Evolutionary conservation across 441 rosid species (phyloP).

Genomic region (Populus hybrid): DNA sequence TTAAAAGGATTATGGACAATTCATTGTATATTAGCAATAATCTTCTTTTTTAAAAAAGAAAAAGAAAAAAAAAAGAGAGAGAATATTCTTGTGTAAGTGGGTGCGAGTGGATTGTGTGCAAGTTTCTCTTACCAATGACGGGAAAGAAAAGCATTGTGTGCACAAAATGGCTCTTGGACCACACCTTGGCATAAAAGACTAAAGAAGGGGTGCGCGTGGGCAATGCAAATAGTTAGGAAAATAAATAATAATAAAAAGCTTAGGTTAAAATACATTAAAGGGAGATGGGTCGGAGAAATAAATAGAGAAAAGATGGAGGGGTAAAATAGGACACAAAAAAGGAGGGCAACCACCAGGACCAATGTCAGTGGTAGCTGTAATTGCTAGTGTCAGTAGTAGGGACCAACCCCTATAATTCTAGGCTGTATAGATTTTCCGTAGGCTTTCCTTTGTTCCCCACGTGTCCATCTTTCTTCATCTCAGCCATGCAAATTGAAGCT

Average conservation of each 20-base stretch:
- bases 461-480: slow-evolving; percentile 8
- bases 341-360: slow-evolving; percentile 16
- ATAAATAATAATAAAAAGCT: too few species aligned
- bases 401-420: neutral
- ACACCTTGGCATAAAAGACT: too few species aligned
- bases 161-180: too few species aligned
- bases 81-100: too few species aligned
- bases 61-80: too few species aligned
- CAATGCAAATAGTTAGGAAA: neutral
- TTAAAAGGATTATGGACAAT: too few species aligned
- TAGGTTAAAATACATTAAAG: neutral
- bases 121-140: too few species aligned
- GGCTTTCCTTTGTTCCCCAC: slow-evolving; percentile 1
- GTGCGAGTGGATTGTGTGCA: too few species aligned
- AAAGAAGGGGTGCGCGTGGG: too few species aligned
- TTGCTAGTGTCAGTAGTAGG: neutral
- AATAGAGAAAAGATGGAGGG: neutral
- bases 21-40: too few species aligned
- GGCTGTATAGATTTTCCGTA: neutral
- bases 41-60: too few species aligned
- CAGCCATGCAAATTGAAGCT: neutral
- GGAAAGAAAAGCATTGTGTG: too few species aligned
- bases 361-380: slow-evolving; percentile 24
- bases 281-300: neutral
- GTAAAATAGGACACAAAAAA: slow-evolving; percentile 4